Percentiles rank a stretch among this genome's conserved stretches.
Evolutionary conservation across 768 basidiomycete genomes (phyloP).

Genomic region (Collybia mongolica): DNA sequence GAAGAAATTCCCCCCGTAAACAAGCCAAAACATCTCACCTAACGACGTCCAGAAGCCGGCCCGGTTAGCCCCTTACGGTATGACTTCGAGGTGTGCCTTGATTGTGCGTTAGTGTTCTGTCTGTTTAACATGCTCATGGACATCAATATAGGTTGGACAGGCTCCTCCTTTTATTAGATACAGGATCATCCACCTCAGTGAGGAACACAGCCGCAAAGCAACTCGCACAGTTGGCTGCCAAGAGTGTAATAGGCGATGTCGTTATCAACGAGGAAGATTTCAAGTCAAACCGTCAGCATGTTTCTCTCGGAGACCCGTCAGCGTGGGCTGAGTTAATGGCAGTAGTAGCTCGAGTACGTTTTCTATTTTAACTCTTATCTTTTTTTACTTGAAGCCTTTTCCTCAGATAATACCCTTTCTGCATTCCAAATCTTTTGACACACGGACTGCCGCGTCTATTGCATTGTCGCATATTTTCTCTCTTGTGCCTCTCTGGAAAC

Average conservation of each 20-base stretch:
- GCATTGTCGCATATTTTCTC: constrained; percentile 88
- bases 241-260: constrained; percentile 82
- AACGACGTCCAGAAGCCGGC: constrained; percentile 39
- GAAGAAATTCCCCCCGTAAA: constrained; percentile 59
- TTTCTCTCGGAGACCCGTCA: constrained; percentile 58
- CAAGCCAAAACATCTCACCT: constrained; percentile 38
- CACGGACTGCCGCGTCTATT: constrained; percentile 84
- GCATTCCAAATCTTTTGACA: constrained; percentile 90
- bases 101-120: not conserved
- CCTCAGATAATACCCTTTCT: constrained; percentile 85
- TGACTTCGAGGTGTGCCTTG: constrained; percentile 69
- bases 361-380: not conserved
- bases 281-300: constrained; percentile 61
- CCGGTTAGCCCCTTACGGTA: constrained; percentile 54
- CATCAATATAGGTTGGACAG: constrained; percentile 78
- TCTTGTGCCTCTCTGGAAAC: constrained; percentile 79
- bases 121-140: constrained; percentile 2
- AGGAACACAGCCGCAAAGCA: constrained; percentile 97
- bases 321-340: constrained; percentile 92
- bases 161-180: constrained; percentile 92
- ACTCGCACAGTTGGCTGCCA: constrained; percentile 86
- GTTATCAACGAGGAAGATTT: constrained; percentile 73
- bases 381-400: constrained; percentile 5
- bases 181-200: constrained; percentile 87
- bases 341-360: constrained; percentile 81